Evolutionary conservation across 805 yeast species (phyloP).

Genomic region (Cyberlindnera mrakii): DNA sequence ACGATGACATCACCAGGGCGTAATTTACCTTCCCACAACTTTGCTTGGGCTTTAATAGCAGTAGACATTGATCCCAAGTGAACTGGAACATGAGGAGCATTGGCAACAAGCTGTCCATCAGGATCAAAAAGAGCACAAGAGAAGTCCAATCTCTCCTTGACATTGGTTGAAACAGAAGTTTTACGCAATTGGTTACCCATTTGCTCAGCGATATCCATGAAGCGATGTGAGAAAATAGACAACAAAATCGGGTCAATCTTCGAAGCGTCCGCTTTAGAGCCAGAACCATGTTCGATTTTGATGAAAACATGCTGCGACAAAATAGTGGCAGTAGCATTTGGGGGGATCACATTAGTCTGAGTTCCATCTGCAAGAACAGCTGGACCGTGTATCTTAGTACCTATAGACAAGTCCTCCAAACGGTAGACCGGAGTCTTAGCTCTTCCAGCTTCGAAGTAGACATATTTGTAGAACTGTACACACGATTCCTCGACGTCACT

Average conservation of each 20-base stretch:
- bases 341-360: conserved; percentile 72
- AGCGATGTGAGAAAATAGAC: conserved; percentile 76
- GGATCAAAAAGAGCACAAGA: conserved; percentile 80
- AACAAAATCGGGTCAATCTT: conserved; percentile 62
- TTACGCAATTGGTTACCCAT: conserved; percentile 79
- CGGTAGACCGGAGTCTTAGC: conserved; percentile 48
- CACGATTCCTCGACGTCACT: conserved; percentile 21
- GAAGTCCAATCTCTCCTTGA: conserved; percentile 77
- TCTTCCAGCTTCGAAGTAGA: conserved; percentile 52
- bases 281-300: conserved; percentile 15
- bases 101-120: conserved; percentile 75
- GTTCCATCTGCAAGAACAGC: conserved; percentile 75
- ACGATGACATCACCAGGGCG: conserved; percentile 70
- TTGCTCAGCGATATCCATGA: conserved; percentile 88
- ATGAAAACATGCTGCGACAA: conserved; percentile 60
- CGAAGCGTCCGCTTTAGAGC: conserved; percentile 21
- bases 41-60: conserved; percentile 62
- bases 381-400: conserved; percentile 58
- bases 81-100: conserved; percentile 86
- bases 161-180: conserved; percentile 77
- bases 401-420: conserved; percentile 47
- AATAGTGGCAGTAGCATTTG: conserved; percentile 49
- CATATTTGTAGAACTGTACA: conserved; percentile 34
- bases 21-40: conserved; percentile 57
- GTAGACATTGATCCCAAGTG: conserved; percentile 85